These are phyloP conservation scores for Immersiporthe knoxdaviesiana DNA, from an alignment of 2,329 filamentous ascomycete genomes.

Conservation along the genomic window DNA sequence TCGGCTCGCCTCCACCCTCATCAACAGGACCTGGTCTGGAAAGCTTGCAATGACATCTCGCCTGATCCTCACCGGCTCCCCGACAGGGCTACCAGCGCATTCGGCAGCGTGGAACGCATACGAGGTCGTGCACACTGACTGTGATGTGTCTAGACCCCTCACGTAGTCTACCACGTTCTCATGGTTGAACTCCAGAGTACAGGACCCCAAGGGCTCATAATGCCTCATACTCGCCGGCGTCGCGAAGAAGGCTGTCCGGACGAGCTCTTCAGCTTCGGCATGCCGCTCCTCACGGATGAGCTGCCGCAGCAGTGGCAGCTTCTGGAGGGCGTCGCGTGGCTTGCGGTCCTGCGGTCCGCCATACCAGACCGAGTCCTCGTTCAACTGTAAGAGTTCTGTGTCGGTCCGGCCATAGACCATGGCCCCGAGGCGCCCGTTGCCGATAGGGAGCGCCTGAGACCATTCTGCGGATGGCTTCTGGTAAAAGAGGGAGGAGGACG, in stretches of 20 bases:
- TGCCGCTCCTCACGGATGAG: conserved; percentile 46
- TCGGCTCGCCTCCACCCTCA: conserved; percentile 31
- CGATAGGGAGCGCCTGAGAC: conserved; percentile 48
- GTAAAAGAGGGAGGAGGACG: conserved; percentile 35
- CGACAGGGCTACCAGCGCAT: neutral
- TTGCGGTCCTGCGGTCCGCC: conserved; percentile 48
- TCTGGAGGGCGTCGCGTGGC: conserved; percentile 42
- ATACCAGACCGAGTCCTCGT: conserved; percentile 54
- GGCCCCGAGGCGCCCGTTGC: conserved; percentile 49
- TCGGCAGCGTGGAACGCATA: conserved; percentile 14
- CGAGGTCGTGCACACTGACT: conserved; percentile 23
- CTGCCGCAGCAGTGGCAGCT: conserved; percentile 44
- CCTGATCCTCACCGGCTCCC: conserved; percentile 19
- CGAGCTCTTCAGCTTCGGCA: conserved; percentile 46
- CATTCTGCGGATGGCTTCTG: conserved; percentile 37
- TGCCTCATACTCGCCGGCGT: conserved; percentile 50
- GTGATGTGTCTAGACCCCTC: conserved; percentile 31
- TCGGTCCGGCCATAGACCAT: conserved; percentile 50
- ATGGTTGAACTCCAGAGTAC: conserved; percentile 47
- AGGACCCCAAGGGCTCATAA: conserved; percentile 47
- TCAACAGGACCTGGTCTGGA: conserved; percentile 28
- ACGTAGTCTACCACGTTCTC: conserved; percentile 27
- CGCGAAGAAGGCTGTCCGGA: conserved; percentile 47
- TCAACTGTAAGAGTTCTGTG: conserved; percentile 49
- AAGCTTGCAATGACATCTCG: conserved; percentile 32